Conservation (phyloP, 768 basidiomycete genomes). For the Russula abietina region DNA sequence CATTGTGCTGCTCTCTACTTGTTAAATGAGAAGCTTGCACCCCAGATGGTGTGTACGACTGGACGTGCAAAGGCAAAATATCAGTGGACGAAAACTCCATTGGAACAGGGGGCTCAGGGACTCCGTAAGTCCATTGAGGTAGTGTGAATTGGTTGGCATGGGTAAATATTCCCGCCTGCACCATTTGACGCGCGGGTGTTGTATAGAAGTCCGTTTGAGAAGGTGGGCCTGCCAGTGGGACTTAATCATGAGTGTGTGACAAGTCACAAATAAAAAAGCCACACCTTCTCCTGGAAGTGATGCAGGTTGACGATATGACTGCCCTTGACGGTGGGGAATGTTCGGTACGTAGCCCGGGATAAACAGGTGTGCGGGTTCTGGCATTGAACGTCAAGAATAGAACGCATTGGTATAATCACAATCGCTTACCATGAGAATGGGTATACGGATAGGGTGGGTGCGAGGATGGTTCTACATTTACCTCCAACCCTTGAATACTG, state of each 20-base stretch:
- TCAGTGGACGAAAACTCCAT: not conserved
- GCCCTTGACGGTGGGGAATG: not conserved
- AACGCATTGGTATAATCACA: too few relatives aligned
- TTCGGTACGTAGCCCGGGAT: not conserved
- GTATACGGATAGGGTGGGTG: not conserved
- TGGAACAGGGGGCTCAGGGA: not conserved
- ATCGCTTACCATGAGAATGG: not conserved
- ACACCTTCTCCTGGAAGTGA: not conserved
- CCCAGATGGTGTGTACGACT: not conserved
- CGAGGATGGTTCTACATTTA: not conserved
- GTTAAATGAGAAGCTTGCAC: not conserved
- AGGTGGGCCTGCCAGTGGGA: not conserved
- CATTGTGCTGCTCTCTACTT: too few relatives aligned
- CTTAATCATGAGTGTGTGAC: not conserved
- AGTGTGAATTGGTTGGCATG: too few relatives aligned
- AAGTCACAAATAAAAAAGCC: not conserved
- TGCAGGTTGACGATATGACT: too few relatives aligned
- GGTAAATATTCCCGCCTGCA: too few relatives aligned
- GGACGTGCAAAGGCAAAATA: too few relatives aligned
- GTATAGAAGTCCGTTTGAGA: not conserved
- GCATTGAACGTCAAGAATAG: not conserved
- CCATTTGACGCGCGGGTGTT: too few relatives aligned
- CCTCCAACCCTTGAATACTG: not conserved
- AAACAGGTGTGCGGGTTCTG: not conserved
- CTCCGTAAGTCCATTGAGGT: too few relatives aligned